phyloP scores from a whole-genome alignment of 1,139 yeast genomes.

The Kodamaea suecica region DNA sequence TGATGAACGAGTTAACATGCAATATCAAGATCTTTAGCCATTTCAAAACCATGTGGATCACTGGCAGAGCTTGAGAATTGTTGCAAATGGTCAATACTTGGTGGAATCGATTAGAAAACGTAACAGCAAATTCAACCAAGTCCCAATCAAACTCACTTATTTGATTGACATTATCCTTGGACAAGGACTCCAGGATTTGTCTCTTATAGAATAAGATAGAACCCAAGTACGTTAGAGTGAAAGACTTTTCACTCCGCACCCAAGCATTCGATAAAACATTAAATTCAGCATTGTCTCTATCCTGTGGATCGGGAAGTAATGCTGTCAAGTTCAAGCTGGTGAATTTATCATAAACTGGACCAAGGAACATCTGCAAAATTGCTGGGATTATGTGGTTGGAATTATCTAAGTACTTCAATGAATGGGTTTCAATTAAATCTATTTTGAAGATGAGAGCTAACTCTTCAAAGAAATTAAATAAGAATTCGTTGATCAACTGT shows the following conservation, averaged over 20 bases:
- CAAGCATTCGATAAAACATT: constrained; percentile 8
- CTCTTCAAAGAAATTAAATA: constrained; percentile 13
- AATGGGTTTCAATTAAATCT: constrained; percentile 1
- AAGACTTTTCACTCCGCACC: constrained; percentile 12
- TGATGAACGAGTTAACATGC: constrained; percentile 14
- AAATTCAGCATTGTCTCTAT: constrained; percentile 6
- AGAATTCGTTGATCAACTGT: constrained; percentile 13
- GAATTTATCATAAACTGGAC: constrained; percentile 11
- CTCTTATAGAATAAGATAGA: constrained; percentile 12
- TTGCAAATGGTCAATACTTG: constrained; percentile 14
- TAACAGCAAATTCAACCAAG: constrained; percentile 13
- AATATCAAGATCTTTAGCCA: constrained; percentile 22
- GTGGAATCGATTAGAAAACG: constrained; percentile 12
- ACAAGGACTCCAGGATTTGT: constrained; percentile 3
- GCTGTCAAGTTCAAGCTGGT: constrained; percentile 4
- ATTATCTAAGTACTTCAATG: neutral
- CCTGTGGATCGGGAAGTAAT: constrained; percentile 7
- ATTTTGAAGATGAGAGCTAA: constrained; percentile 7
- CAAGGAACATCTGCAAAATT: constrained; percentile 11
- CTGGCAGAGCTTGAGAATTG: constrained; percentile 12
- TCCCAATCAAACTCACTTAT: constrained; percentile 18
- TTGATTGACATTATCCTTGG: neutral
- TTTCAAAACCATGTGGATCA: constrained; percentile 20
- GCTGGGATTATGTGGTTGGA: constrained; percentile 4
- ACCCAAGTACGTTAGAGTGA: constrained; percentile 10